A percentile compares a stretch with the other conserved stretches of the same genome.
Evolutionary conservation across 2,329 filamentous ascomycete species (phyloP).

Genomic region (Pseudocercospora macadamiae): DNA sequence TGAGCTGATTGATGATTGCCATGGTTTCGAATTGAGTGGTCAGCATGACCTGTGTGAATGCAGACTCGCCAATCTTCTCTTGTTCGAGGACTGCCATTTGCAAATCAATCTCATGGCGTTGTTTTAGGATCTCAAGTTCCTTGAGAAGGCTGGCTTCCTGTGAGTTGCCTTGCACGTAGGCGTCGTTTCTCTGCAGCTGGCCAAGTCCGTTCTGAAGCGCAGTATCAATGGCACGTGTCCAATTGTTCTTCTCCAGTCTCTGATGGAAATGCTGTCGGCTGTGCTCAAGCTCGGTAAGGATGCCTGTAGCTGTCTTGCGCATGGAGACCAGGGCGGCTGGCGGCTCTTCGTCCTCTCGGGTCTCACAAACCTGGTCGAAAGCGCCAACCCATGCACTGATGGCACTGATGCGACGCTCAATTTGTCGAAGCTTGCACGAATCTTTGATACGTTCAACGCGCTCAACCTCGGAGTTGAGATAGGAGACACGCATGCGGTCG

Average conservation of each 20-base stretch:
- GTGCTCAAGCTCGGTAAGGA: constrained; percentile 83
- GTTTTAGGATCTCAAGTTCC: constrained; percentile 84
- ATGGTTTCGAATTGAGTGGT: constrained; percentile 92
- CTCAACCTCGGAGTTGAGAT: constrained; percentile 76
- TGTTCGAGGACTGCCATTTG: constrained; percentile 78
- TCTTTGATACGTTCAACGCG: constrained; percentile 76
- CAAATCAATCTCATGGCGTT: constrained; percentile 78
- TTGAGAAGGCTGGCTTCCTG: constrained; percentile 72
- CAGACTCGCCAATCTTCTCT: constrained; percentile 78
- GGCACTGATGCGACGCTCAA: constrained; percentile 81
- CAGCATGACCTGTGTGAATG: constrained; percentile 78
- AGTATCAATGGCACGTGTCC: constrained; percentile 85
- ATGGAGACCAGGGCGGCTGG: constrained; percentile 72
- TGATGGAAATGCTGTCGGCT: constrained; percentile 91
- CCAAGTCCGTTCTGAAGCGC: constrained; percentile 82
- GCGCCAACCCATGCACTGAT: constrained; percentile 92
- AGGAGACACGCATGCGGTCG: constrained; percentile 76
- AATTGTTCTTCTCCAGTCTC: constrained; percentile 75
- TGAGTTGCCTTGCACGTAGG: constrained; percentile 60
- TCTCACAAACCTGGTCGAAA: constrained; percentile 81
- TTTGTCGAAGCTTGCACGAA: constrained; percentile 79
- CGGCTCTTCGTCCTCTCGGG: constrained; percentile 66
- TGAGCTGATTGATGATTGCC: constrained; percentile 77
- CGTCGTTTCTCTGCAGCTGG: constrained; percentile 72
- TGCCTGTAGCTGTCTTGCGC: constrained; percentile 85